Base-by-base conservation (phyloP, 2,329 filamentous ascomycete genomes). In the Exophiala dermatitidis region DNA sequence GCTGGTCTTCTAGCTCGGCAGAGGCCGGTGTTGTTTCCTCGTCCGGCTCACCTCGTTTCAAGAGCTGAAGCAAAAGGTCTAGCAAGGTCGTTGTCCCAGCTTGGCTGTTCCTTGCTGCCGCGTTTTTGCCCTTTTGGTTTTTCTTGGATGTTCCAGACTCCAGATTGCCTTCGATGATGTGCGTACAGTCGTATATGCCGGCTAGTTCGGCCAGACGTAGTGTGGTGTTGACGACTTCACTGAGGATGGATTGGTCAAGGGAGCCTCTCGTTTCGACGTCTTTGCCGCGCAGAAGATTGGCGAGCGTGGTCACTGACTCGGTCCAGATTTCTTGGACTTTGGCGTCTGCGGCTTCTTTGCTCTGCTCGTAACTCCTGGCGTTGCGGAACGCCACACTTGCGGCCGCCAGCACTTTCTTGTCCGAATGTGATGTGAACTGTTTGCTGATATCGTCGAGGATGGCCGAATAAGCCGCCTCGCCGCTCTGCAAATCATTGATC, bases 351-450 rank as follows among this genome's bases (percentile, higher is more conserved):
- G 89, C 74, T 64, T 98, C 93, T 61, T 90, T 86, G 33, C 95
- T 81, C 65, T 95, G 91, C 56, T 93, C 89, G 57, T 89, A 91
- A 56, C 84, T 84, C 60, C 88, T 84, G 5, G 91, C 90, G 66
- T 94, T 89, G 32, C 95, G 73, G 36, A 98, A 80, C 3, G 90
- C 88, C 26, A 83, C 78, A 30, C 86, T 85, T 9, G 90, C 91
- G 68, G 96, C 90, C 7, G 83, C 82, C 43, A 98, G 77, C 12
- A 97, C 90, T 51, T 81, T 81, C 63, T 88, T 86, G 64, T 95
- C 88, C 41, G 88, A 87, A 66, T 98, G 93, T n/a, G 89, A 83
- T 63, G 86, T 83, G 71, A 98, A 97, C 64, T 98, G 93, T 53
- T 88, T 89, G 68, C 88, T 90, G 62, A 97, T 89, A 64, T 96